phyloP scores from a whole-genome alignment of 148 eudicot genomes.

The Talinum fruticosum region DNA sequence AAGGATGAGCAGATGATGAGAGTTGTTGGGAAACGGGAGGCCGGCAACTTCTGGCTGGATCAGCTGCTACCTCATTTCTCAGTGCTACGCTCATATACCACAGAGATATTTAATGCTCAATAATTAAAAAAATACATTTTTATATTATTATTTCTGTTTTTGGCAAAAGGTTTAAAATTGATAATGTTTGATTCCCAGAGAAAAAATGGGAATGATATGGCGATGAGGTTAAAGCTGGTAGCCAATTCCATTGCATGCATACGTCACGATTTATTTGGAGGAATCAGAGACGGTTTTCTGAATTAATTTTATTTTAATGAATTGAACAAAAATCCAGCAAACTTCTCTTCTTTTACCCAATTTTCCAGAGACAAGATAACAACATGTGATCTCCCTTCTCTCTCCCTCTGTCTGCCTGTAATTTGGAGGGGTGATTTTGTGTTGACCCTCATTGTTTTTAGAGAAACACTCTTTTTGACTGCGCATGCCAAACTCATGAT shows the following conservation, averaged over 20 bases:
- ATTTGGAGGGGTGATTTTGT: slow-evolving; percentile 23
- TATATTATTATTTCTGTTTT: neutral
- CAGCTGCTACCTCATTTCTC: neutral
- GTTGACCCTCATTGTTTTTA: slow-evolving; percentile 13
- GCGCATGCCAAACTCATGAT: neutral
- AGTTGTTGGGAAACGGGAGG: neutral
- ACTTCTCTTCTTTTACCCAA: too few relatives aligned
- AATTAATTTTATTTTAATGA: too few relatives aligned
- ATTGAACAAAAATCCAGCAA: too few relatives aligned
- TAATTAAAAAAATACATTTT: too few relatives aligned
- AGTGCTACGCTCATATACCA: too few relatives aligned
- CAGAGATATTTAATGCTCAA: too few relatives aligned
- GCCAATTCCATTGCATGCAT: neutral
- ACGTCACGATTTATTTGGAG: neutral
- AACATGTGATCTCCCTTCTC: neutral
- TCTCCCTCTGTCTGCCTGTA: slow-evolving; percentile 2
- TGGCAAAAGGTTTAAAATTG: neutral
- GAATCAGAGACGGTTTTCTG: too few relatives aligned
- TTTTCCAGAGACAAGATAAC: neutral
- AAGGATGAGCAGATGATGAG: too few relatives aligned
- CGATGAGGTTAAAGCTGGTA: neutral
- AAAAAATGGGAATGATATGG: neutral
- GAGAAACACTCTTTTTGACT: slow-evolving; percentile 15
- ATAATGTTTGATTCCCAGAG: neutral
- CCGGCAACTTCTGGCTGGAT: neutral